phyloP scores from a whole-genome alignment of 148 eudicot genomes.

The Polygonum aviculare region DNA sequence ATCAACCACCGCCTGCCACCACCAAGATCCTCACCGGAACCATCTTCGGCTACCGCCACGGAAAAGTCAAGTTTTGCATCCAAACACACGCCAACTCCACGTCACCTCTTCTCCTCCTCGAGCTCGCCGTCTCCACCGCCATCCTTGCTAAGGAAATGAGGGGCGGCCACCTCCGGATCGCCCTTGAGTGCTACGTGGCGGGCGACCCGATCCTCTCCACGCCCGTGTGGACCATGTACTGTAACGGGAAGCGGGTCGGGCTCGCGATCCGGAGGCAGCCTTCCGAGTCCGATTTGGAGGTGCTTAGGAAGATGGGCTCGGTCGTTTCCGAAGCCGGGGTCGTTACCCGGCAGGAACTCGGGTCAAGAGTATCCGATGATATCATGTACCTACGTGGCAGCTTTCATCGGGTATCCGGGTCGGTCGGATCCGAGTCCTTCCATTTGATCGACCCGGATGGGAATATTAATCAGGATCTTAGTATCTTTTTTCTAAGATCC shows the following conservation, averaged over 20 bases:
- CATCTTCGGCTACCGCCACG: slow-evolving; percentile 39
- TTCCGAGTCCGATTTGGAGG: slow-evolving; percentile 31
- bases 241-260: slow-evolving; percentile 53
- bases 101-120: slow-evolving; percentile 41
- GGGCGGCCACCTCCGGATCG: slow-evolving; percentile 44
- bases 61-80: slow-evolving; percentile 50
- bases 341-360: slow-evolving; percentile 20
- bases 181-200: slow-evolving; percentile 24
- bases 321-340: slow-evolving; percentile 47
- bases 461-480: slow-evolving; percentile 48
- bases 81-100: slow-evolving; percentile 36
- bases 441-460: slow-evolving; percentile 60
- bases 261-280: slow-evolving; percentile 35
- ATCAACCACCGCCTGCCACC: background rate
- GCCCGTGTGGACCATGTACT: slow-evolving; percentile 56
- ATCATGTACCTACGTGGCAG: slow-evolving; percentile 50
- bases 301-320: slow-evolving; percentile 26
- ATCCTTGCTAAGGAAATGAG: slow-evolving; percentile 53
- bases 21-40: slow-evolving; percentile 35
- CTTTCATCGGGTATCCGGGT: slow-evolving; percentile 37
- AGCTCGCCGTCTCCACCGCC: slow-evolving; percentile 46
- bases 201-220: slow-evolving; percentile 21
- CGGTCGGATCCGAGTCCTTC: slow-evolving; percentile 36
- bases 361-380: slow-evolving; percentile 24
- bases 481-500: slow-evolving; percentile 59